Evolutionary conservation across 176 grass and related monocot species (phyloP).

Genomic region (Eragrostis nindensis): DNA sequence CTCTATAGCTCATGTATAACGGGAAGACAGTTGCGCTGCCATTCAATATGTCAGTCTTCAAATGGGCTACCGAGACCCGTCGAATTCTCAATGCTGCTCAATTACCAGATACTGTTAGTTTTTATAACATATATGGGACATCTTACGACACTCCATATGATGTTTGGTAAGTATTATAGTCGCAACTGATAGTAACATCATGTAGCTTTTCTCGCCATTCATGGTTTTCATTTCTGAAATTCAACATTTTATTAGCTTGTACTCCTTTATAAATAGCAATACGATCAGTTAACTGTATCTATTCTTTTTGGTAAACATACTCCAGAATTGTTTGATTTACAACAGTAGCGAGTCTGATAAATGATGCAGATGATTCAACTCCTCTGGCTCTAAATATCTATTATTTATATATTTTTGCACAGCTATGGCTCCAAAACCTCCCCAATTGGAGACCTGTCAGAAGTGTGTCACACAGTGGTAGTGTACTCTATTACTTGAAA

Average conservation of each 20-base stretch:
- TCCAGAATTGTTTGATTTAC: neutral
- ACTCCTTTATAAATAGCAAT: neutral
- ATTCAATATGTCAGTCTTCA: slow-evolving; percentile 79
- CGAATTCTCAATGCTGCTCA: slow-evolving; percentile 74
- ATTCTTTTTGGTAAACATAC: neutral
- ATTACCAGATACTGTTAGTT: slow-evolving; percentile 74
- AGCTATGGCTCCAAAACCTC: slow-evolving; percentile 95
- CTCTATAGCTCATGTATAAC: slow-evolving; percentile 76
- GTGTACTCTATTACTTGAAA: slow-evolving; percentile 27
- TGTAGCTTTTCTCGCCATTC: neutral
- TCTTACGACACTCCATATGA: slow-evolving; percentile 79
- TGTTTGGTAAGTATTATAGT: slow-evolving; percentile 74
- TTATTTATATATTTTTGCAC: slow-evolving; percentile 22
- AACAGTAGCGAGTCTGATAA: neutral
- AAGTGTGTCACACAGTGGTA: slow-evolving; percentile 91
- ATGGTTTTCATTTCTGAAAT: neutral
- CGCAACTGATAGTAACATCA: neutral
- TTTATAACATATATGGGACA: slow-evolving; percentile 80
- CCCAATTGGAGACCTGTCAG: slow-evolving; percentile 74
- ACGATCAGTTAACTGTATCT: neutral
- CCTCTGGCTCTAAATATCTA: slow-evolving; percentile 23
- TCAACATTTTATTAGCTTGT: neutral
- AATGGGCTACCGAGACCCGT: slow-evolving; percentile 77
- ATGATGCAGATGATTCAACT: neutral
- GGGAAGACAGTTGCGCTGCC: slow-evolving; percentile 78